These are phyloP conservation scores for Neurospora cerealis DNA, from an alignment of 495 filamentous ascomycete species.

Conservation along the genomic window DNA sequence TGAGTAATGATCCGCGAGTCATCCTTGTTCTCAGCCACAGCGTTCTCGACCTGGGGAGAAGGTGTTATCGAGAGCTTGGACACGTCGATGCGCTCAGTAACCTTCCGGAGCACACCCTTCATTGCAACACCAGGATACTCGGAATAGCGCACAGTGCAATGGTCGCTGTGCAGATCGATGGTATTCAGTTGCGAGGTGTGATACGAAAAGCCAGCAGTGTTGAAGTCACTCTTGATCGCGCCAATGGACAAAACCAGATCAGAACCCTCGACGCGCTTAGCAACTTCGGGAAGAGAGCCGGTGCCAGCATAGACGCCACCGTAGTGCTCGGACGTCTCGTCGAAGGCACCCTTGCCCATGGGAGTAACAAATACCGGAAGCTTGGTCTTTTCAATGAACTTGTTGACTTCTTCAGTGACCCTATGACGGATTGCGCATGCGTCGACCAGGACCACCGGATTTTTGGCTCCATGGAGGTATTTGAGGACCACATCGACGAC, in stretches of 20 bases:
- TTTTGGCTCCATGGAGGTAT: constrained; percentile 65
- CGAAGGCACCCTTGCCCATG: constrained; percentile 84
- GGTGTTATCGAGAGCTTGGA: constrained; percentile 40
- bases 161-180: constrained; percentile 79
- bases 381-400: constrained; percentile 64
- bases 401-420: constrained; percentile 63
- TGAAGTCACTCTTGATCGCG: constrained; percentile 78
- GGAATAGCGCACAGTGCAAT: constrained; percentile 65
- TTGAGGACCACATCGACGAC: constrained; percentile 72
- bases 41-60: constrained; percentile 43
- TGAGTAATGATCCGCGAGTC: constrained; percentile 58
- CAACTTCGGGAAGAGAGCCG: constrained; percentile 62
- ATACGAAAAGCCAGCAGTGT: constrained; percentile 84
- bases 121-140: constrained; percentile 78
- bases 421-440: constrained; percentile 82
- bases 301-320: constrained; percentile 82
- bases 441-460: constrained; percentile 77
- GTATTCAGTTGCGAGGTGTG: constrained; percentile 69
- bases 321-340: constrained; percentile 66
- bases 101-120: constrained; percentile 74
- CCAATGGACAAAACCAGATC: constrained; percentile 81
- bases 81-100: constrained; percentile 51
- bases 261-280: constrained; percentile 63
- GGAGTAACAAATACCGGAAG: constrained; percentile 81
- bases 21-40: constrained; percentile 42